Evolutionary conservation across 2,329 filamentous ascomycete genomes (phyloP).

Genomic region (Microsporum ferrugineum): DNA sequence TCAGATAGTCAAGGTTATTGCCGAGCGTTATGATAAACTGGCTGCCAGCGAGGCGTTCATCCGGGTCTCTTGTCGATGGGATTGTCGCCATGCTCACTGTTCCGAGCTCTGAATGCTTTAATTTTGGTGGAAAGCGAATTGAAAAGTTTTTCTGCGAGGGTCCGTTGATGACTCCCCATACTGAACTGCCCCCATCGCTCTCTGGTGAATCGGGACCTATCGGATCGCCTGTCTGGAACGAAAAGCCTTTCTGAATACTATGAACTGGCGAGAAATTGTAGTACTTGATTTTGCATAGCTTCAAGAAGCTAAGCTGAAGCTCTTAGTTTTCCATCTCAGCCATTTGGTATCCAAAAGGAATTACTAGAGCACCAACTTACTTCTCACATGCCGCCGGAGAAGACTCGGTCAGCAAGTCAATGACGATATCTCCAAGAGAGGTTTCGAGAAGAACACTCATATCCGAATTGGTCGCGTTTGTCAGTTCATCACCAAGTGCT

Average conservation of each 20-base stretch:
- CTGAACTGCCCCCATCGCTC: constrained; percentile 84
- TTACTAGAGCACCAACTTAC: constrained; percentile 45
- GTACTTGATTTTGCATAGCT: constrained; percentile 98
- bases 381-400: constrained; percentile 91
- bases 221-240: constrained; percentile 90
- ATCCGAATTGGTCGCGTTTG: constrained; percentile 7
- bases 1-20: constrained; percentile 77
- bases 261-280: constrained; percentile 95
- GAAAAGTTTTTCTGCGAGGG: constrained; percentile 64
- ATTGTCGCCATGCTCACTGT: constrained; percentile 98
- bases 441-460: constrained; percentile 96
- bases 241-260: constrained; percentile 87
- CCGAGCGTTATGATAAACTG: constrained; percentile 91
- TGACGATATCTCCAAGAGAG: constrained; percentile 83
- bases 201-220: constrained; percentile 72
- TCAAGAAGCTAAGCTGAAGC: constrained; percentile 62
- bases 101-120: constrained; percentile 79
- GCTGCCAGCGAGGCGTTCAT: constrained; percentile 70
- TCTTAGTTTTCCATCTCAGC: constrained; percentile 50
- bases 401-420: constrained; percentile 80
- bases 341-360: constrained; percentile 26
- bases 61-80: constrained; percentile 61
- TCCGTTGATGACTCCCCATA: constrained; percentile 73
- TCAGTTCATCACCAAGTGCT: neutral
- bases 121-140: constrained; percentile 72